phyloP scores from a whole-genome alignment of 352 stramenopile genomes.

The Phytophthora fragariae region DNA sequence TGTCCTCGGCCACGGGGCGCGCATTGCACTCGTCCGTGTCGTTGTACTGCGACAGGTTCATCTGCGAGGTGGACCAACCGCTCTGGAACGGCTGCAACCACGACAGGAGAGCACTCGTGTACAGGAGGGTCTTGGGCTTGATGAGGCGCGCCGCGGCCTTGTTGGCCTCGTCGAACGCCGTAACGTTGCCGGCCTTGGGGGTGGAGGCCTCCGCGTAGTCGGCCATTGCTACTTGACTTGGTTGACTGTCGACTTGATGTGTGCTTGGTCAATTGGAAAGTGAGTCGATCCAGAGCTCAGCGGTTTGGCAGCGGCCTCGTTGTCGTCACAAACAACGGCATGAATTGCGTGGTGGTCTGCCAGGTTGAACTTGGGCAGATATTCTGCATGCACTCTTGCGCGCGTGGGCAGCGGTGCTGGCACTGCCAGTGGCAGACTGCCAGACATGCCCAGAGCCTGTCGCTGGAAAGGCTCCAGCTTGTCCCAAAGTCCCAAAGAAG shows the following conservation, averaged over 20 bases:
- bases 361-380: conserved; percentile 25
- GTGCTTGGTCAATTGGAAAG: conserved; percentile 30
- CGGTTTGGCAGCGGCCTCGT: neutral
- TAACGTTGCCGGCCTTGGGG: conserved; percentile 8
- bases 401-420: no score
- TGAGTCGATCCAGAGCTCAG: conserved; percentile 1
- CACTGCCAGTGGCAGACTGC: no score
- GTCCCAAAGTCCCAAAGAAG: conserved; percentile 4
- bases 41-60: conserved; percentile 37
- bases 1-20: conserved; percentile 29
- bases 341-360: neutral
- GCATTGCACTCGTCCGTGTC: conserved; percentile 35
- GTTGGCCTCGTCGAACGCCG: conserved; percentile 2
- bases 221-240: conserved; percentile 1
- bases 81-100: conserved; percentile 41
- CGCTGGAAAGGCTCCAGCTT: no score
- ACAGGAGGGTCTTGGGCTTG: conserved; percentile 33
- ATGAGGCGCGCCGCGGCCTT: conserved; percentile 26
- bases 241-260: conserved; percentile 24
- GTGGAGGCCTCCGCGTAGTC: conserved; percentile 10
- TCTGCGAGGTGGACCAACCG: conserved; percentile 40
- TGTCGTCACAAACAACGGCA: conserved; percentile 11
- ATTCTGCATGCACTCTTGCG: no score
- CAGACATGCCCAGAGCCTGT: no score
- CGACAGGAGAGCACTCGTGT: conserved; percentile 31